A percentile compares a stretch with the other conserved stretches of the same genome.
These are phyloP conservation scores for Magnusiomyces paraingens DNA, from an alignment of 1,139 yeast species.

Conservation along the genomic window DNA sequence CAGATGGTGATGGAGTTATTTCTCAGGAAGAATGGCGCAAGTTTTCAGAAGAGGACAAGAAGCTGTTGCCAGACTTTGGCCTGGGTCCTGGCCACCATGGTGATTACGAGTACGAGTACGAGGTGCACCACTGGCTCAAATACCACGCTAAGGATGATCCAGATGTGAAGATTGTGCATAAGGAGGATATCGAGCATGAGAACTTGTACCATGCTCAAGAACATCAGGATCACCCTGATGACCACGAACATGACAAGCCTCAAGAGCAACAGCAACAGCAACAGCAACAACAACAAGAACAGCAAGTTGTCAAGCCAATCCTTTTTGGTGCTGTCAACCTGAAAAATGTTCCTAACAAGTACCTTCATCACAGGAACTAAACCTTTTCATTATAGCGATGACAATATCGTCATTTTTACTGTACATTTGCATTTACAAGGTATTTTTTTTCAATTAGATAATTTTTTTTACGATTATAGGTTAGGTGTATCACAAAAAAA, in stretches of 20 bases:
- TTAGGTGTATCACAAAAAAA: background rate
- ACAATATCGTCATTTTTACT: background rate
- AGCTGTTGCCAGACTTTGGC: slow-evolving; percentile 78
- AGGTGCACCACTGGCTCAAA: slow-evolving; percentile 89
- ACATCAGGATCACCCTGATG: slow-evolving; percentile 51
- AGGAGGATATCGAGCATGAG: slow-evolving; percentile 88
- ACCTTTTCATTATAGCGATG: background rate
- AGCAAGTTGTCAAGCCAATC: slow-evolving; percentile 3
- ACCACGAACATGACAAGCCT: slow-evolving; percentile 33
- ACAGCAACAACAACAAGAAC: background rate
- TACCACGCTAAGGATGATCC: slow-evolving; percentile 80
- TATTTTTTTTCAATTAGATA: background rate
- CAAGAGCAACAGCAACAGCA: background rate
- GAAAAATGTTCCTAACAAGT: background rate
- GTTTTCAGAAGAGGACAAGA: slow-evolving; percentile 58
- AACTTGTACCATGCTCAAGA: slow-evolving; percentile 83
- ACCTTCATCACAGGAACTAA: background rate
- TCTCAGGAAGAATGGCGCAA: slow-evolving; percentile 64
- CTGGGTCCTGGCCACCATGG: slow-evolving; percentile 97
- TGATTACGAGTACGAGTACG: slow-evolving; percentile 89
- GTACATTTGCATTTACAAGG: background rate
- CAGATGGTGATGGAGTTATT: slow-evolving; percentile 58
- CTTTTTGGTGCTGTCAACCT: slow-evolving; percentile 2
- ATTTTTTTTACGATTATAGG: background rate
- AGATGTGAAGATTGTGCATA: slow-evolving; percentile 69